phyloP scores from a whole-genome alignment of 148 eudicot species.

The Nyssa sinensis region DNA sequence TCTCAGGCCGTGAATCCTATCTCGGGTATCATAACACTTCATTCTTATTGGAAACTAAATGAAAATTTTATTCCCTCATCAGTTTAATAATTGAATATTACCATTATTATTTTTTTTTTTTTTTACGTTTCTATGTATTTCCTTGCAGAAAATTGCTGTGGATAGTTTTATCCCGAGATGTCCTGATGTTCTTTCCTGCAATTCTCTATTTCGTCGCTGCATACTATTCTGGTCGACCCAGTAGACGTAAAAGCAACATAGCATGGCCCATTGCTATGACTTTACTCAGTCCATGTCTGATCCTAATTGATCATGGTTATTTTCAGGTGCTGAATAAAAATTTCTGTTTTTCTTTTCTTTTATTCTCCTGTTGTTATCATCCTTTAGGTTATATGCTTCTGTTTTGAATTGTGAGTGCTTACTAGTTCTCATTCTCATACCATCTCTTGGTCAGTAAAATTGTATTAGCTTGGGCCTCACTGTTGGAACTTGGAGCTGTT shows the following conservation, averaged over 20 bases:
- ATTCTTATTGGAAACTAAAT: background rate
- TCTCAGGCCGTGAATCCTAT: constrained; percentile 96
- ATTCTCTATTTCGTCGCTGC: constrained; percentile 53
- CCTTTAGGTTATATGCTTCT: background rate
- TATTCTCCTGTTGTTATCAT: background rate
- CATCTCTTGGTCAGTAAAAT: constrained; percentile 55
- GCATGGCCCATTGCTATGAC: constrained; percentile 77
- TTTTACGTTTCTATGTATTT: constrained; percentile 14
- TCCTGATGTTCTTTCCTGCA: constrained; percentile 76
- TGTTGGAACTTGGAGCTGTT: constrained; percentile 71
- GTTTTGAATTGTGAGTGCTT: background rate
- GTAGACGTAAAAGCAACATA: constrained; percentile 33
- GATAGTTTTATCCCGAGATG: constrained; percentile 80
- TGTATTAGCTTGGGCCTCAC: constrained; percentile 95
- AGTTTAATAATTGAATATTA: background rate
- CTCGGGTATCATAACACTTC: constrained; percentile 38
- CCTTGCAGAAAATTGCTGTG: constrained; percentile 83
- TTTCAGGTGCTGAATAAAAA: constrained; percentile 58
- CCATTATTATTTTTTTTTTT: background rate
- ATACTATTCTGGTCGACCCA: constrained; percentile 40
- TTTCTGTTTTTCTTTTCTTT: background rate
- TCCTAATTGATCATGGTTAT: constrained; percentile 93
- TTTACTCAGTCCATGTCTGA: constrained; percentile 75
- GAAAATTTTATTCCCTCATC: background rate
- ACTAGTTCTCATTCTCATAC: constrained; percentile 6